A percentile compares a stretch with the other conserved stretches of the same genome.
phyloP scores from a whole-genome alignment of 1,284 basidiomycete species.

The Austroboletus novae-zelandiae region DNA sequence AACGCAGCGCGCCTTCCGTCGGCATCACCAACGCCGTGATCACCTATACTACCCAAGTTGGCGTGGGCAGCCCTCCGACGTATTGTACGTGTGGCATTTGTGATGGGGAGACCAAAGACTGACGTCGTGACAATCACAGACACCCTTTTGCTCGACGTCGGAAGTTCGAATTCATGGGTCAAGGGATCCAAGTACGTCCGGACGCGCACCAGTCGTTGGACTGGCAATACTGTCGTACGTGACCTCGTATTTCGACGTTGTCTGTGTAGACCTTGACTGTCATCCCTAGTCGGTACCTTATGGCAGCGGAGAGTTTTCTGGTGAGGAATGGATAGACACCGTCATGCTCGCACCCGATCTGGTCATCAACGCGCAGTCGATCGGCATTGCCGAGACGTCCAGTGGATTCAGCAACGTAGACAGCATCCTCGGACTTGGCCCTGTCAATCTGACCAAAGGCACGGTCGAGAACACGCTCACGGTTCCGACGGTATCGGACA shows the following conservation, averaged over 20 bases:
- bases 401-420: neutral
- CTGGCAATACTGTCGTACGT: slow-evolving; percentile 1
- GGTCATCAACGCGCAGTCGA: slow-evolving; percentile 46
- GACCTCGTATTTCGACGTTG: neutral
- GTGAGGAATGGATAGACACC: slow-evolving; percentile 48
- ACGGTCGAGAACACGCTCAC: neutral
- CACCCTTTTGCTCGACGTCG: slow-evolving; percentile 1
- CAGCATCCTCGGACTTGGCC: neutral
- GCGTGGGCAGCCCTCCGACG: slow-evolving; percentile 44
- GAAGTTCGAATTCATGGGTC: slow-evolving; percentile 5
- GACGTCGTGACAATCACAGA: no score
- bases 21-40: slow-evolving; percentile 18
- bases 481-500: neutral
- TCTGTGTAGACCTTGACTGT: neutral
- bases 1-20: slow-evolving; percentile 5
- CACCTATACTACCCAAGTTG: slow-evolving; percentile 37
- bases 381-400: slow-evolving; percentile 43
- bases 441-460: neutral
- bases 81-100: slow-evolving; percentile 37
- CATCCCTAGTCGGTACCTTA: slow-evolving; percentile 26
- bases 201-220: slow-evolving; percentile 3
- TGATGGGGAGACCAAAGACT: no score
- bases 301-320: slow-evolving; percentile 50
- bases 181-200: neutral
- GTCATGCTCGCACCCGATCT: slow-evolving; percentile 43